Evolutionary conservation across 2,329 filamentous ascomycete species (phyloP), one percentile per base, ranked within the genome.

Genomic region (Fusarium citri): DNA sequence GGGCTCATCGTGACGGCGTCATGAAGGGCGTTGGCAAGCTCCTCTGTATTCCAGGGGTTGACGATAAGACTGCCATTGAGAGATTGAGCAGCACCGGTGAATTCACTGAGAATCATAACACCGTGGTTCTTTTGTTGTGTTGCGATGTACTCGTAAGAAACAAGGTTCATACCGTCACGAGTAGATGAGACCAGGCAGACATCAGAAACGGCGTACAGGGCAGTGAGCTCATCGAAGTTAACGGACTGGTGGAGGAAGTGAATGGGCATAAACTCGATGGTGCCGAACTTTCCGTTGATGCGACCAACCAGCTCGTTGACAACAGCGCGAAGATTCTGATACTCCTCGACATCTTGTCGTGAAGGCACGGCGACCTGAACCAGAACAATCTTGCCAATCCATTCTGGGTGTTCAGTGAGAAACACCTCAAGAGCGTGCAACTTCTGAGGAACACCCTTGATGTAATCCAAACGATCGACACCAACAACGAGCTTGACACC

Each of bases 11-110:
- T 97, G 45, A 98, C 94, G n/a, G 95, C 94, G 72, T 97, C 94
- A 80, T 98, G 92, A 72, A 98, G 94, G 8, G 94, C 93, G 75
- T 94, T 93, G 42, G 95, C 94, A 40, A 98, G 85, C 80, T 98
- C 95, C 78, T 98, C 94, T 0, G 94, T 98, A 79, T 98, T 98
- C 96, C 96, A 99, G 2, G 96, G 96, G 81, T 99, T 99, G 76
- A 98, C 93, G 56, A 98, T 94, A 54, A 98, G 86, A 73, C 93
- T 94, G 65, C 95, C 95, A 73, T 97, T 98, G 61, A 99, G 86
- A 68, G 92, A 96, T 81, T 98, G 96, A 1, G 96, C 95, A 10
- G 96, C 96, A 45, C 96, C 96, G 0, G 96, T 94, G 78, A 99
- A 98, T 79, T 99, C 96, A 49, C 94, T 98, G 31, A 99, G 88